phyloP scores from a whole-genome alignment of 371 early-diverging fungal species.

The Mortierella sp. region DNA sequence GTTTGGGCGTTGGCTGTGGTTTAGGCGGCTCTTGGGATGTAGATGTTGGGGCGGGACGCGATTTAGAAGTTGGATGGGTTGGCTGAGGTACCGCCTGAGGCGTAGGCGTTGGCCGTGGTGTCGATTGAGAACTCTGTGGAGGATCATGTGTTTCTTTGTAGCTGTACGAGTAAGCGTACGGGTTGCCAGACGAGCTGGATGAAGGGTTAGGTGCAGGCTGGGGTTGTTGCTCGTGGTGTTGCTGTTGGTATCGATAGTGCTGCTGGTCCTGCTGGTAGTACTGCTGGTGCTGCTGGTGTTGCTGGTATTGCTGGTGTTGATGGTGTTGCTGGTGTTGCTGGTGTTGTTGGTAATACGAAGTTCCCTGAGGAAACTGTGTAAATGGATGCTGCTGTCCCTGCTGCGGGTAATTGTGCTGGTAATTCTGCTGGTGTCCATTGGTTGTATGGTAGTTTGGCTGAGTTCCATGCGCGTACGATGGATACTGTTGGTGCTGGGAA shows the following conservation, averaged over 20 bases:
- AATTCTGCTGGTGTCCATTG: slow-evolving; percentile 10
- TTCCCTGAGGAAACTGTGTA: background rate
- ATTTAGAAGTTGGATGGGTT: background rate
- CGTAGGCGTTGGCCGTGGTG: slow-evolving; percentile 4
- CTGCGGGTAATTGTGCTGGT: slow-evolving; percentile 8
- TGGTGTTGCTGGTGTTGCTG: background rate
- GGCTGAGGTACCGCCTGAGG: slow-evolving; percentile 1
- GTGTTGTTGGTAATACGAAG: background rate
- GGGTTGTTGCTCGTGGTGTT: slow-evolving; percentile 15
- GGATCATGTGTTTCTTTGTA: background rate
- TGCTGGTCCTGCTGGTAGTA: slow-evolving; percentile 14
- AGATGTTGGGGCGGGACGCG: background rate
- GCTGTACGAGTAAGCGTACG: background rate
- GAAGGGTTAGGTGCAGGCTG: slow-evolving; percentile 10
- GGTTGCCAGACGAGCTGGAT: background rate
- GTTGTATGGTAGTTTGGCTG: background rate
- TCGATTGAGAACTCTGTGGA: background rate
- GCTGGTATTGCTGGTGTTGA: background rate
- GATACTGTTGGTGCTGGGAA: slow-evolving; percentile 4
- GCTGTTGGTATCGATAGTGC: slow-evolving; percentile 2
- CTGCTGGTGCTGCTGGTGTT: slow-evolving; percentile 2
- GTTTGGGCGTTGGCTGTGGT: slow-evolving; percentile 6
- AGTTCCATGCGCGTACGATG: background rate
- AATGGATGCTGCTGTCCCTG: slow-evolving; percentile 10
- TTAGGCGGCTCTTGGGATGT: background rate